Evolutionary conservation across 345 rosid species (phyloP), one percentile per base, ranked within the genome.

Genomic region (Nephelium lappaceum): DNA sequence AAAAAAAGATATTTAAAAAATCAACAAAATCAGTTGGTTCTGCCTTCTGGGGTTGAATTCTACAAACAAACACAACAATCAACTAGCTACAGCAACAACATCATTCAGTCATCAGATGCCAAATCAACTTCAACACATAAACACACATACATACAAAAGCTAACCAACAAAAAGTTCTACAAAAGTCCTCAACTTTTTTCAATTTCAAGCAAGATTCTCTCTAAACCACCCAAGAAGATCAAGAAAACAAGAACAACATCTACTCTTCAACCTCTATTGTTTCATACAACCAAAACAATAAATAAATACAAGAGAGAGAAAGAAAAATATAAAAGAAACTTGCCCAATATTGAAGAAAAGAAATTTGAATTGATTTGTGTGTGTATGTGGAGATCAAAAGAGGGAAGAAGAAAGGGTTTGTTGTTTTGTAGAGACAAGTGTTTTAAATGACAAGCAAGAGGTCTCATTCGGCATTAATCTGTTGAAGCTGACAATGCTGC

Each of bases 401-500:
- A 55, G 67, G 62, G 58, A 66, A 25, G 45, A 61, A 11, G 8
- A 2, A 39, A 66, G 49, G 66, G 72, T 11, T 12, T 21, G 0
- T 6, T 1, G 0, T 8, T 36, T 5, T 38, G 9, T 11, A 15
- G 19, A 24, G 11, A 2, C 8, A 16, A 14, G 74, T 71, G 67
- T 68, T 81, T 81, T 76, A 76, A 38, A 84, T 72, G 81, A 43
- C 71, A 84, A 79, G 79, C 72, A 73, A 84, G 55, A 41, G 61
- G 25, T 0, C 51, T 57, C 6, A 68, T 65, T 63, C 72, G 1
- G 67, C 18, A 55, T 49, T 41, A n/a, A 43, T 21, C 19, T 24
- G 42, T 49, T n/a, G 72, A 65, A 72, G 69, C 68, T 5, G 69
- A 61, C 24, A 24, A 27, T 49, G 12, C 18, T 43, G 25, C 72